Evolutionary conservation across 2,329 filamentous ascomycete species (phyloP).

Genomic region (Claviceps sp.): DNA sequence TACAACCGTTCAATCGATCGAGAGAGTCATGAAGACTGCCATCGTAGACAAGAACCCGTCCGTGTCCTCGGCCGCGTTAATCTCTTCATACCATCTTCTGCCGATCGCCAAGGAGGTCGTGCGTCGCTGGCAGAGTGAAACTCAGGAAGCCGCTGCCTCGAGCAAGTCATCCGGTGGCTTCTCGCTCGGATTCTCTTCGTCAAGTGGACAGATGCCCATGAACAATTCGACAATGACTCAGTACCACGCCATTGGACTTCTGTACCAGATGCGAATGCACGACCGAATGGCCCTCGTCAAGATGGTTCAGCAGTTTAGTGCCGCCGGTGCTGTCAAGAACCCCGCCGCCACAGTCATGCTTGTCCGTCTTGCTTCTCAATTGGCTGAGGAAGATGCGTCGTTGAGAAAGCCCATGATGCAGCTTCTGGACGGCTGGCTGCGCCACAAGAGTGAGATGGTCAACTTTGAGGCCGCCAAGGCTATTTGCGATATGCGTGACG

Average conservation of each 20-base stretch:
- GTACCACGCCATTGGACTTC: constrained; percentile 91
- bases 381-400: constrained; percentile 83
- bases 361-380: constrained; percentile 80
- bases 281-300: constrained; percentile 98
- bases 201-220: constrained; percentile 59
- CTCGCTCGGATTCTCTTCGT: constrained; percentile 79
- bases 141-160: constrained; percentile 86
- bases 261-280: constrained; percentile 96
- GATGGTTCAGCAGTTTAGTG: constrained; percentile 99
- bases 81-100: constrained; percentile 94
- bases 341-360: constrained; percentile 86
- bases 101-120: constrained; percentile 94
- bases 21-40: constrained; percentile 96
- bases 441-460: constrained; percentile 98
- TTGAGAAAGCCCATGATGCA: constrained; percentile 94
- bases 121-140: constrained; percentile 95
- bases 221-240: constrained; percentile 96
- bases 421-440: constrained; percentile 87
- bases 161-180: constrained; percentile 83
- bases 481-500: constrained; percentile 87
- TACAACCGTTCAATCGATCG: constrained; percentile 92
- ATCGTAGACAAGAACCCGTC: constrained; percentile 99
- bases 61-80: constrained; percentile 86
- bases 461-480: constrained; percentile 98
- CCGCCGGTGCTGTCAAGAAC: constrained; percentile 84